Evolutionary conservation across 352 stramenopile species (phyloP).

Genomic region (Aphanomyces stellatus): DNA sequence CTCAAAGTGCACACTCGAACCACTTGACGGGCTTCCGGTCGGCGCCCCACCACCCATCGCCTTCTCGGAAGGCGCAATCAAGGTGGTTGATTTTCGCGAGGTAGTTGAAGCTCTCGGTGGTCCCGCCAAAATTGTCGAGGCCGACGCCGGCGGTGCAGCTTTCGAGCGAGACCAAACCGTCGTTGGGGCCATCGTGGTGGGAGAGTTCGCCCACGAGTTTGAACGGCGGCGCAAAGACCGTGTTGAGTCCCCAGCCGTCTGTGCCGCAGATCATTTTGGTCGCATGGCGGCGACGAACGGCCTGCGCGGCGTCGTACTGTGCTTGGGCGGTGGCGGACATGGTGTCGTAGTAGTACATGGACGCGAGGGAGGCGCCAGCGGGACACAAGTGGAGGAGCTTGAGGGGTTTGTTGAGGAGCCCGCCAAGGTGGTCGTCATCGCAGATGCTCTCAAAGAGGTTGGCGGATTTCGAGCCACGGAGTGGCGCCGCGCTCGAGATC

Average conservation of each 20-base stretch:
- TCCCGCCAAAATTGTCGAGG: background rate
- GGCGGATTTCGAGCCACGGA: slow-evolving; percentile 26
- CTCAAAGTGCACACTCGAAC: slow-evolving; percentile 26
- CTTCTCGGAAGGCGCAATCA: slow-evolving; percentile 24
- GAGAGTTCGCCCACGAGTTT: background rate
- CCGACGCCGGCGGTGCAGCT: slow-evolving; percentile 25
- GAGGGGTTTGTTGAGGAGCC: background rate
- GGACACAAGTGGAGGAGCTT: background rate
- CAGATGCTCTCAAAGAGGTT: background rate
- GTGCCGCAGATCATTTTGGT: background rate
- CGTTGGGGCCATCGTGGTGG: slow-evolving; percentile 1
- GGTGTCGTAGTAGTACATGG: background rate
- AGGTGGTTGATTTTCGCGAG: slow-evolving; percentile 26
- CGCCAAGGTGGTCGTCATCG: background rate
- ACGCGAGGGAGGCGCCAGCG: background rate
- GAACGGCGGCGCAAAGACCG: background rate
- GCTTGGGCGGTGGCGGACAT: background rate
- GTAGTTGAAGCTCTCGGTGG: slow-evolving; percentile 24
- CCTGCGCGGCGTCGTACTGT: background rate
- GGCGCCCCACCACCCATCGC: slow-evolving; percentile 25
- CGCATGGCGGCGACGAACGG: background rate
- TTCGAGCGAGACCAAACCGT: slow-evolving; percentile 29
- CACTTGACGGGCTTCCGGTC: slow-evolving; percentile 31
- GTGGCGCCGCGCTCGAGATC: slow-evolving; percentile 30
- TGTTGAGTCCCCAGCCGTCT: background rate